Evolutionary conservation across 164 flowering plant species (phyloP).

Genomic region (Chimonanthus salicifolius): DNA sequence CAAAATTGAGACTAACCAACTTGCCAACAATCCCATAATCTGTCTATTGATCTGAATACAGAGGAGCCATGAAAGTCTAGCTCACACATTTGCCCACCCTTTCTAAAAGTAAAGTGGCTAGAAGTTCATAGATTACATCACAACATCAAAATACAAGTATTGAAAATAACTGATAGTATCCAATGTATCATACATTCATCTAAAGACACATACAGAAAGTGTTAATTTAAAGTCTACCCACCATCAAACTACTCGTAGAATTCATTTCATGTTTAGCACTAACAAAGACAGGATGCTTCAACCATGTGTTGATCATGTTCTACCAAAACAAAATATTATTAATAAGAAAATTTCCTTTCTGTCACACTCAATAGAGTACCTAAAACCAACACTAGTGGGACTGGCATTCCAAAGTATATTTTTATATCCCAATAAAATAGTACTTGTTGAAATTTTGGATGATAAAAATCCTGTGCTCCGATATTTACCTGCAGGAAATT

Average conservation of each 20-base stretch:
- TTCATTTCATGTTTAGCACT: background rate
- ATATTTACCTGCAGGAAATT: constrained; percentile 52
- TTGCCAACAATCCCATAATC: too few relatives aligned
- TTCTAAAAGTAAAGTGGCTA: background rate
- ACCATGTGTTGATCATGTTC: background rate
- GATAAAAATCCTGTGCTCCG: background rate
- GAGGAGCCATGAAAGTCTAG: background rate
- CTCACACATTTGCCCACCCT: background rate
- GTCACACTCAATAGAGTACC: too few relatives aligned
- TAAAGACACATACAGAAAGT: background rate
- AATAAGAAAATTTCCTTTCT: too few relatives aligned
- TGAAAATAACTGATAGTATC: background rate
- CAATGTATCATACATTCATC: background rate
- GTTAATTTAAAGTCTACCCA: too few relatives aligned
- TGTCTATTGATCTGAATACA: too few relatives aligned
- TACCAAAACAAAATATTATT: background rate
- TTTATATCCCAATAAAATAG: background rate
- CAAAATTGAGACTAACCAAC: too few relatives aligned
- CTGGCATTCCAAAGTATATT: too few relatives aligned
- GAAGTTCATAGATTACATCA: background rate
- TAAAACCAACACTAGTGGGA: too few relatives aligned
- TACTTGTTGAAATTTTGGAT: background rate
- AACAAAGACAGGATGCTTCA: background rate
- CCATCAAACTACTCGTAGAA: background rate
- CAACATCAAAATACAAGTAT: background rate